Evolutionary conservation across 768 basidiomycete species (phyloP), one percentile per base, ranked within the genome.

Genomic region (Leccinum arenicola): DNA sequence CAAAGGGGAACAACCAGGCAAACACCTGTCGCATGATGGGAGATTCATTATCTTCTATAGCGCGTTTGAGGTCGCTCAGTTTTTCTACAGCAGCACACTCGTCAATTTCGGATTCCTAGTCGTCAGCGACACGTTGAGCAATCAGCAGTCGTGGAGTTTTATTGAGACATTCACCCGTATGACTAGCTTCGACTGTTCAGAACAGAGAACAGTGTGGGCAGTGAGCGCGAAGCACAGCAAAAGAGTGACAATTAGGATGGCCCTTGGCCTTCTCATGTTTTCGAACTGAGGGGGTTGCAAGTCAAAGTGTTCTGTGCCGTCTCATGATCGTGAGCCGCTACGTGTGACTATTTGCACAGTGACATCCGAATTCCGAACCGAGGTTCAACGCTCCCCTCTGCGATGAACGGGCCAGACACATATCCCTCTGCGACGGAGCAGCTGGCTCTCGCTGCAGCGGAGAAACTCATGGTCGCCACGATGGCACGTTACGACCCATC

Each of bases 1-100:
- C 89, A 68, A 95, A 96, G 36, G 93, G 93, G 70, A 96, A 96
- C 58, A 95, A 75, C 77, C 83, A 84, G 5, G 82, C 78, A 74
- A 95, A 95, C 36, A 93, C 79, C 67, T 85, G 82, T 57, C 88
- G 87, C 85, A 94, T 84, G 50, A 91, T 71, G 31, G 89, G 87
- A 27, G 89, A 91, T 71, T 85, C 80, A 58, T 80, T 73, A 47
- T 78, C 84, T 63, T 89, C 87, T 29, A 89, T 72, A 9, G 80
- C 76, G 56, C 74, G 70, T 70, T 90, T 90, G 55, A 93, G 76
- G 54, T 77, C 73, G 66, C 81, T 80, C 55, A 93, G 77, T 67
- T 74, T 73, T 57, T 74, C 69, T 11, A 82, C 68, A 4, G 78
- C 73, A 40, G 64, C 56, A 61, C 81, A 80, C 69, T 73, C 65